Evolutionary conservation across 169 alveolate genomes (phyloP), one percentile per base, ranked within the genome.

Genomic region (Cyclospora cayetanensis): DNA sequence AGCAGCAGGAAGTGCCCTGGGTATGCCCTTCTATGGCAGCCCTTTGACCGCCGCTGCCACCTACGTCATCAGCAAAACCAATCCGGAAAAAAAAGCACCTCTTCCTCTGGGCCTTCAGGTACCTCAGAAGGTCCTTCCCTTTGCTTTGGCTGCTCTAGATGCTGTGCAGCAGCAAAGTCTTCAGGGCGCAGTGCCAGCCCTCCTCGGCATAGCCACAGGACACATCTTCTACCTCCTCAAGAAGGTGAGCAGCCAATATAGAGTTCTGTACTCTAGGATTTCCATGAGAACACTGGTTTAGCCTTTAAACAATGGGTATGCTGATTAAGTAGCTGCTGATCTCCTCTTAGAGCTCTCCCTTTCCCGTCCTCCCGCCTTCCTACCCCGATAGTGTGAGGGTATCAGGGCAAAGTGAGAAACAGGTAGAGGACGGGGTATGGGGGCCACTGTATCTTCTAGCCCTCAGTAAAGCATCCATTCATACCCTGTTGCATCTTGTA

Each of bases 121-220:
- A 4, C 84, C 84, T 4, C 31, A 72, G 39, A 39, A 3, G 60
- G 20, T 22, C 3, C 63, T 72, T 1, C 84, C 84, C 37, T 72
- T 72, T 42, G 42, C 63, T 37, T 37, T 39, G 15, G 84, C 84
- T 37, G 84, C 84, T 20, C 22, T 22, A 0, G 84, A 72, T 39
- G 84, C 50, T 34, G 63, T 72, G 84, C 84, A 72, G 84, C 84
- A 72, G 84, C 84, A 72, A 42, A 35, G 35, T 35, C 84, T 72
- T 11, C 3, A 4, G 4, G 82, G 52, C 4, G 82, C 82, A 5
- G 2, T 70, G 25, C 82, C 82, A 12, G 82, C 43, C n/a, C 29
- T 70, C 18, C 43, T 70, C 25, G 82, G 82, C 31, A 70, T 70
- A 3, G 82, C 82, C 1, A 70, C 82, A 9, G 82, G 82, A 18